Evolutionary conservation across 139 green algal genomes (phyloP), one percentile per base, ranked within the genome.

Genomic region (Chlamydomonas sphaeroides): DNA sequence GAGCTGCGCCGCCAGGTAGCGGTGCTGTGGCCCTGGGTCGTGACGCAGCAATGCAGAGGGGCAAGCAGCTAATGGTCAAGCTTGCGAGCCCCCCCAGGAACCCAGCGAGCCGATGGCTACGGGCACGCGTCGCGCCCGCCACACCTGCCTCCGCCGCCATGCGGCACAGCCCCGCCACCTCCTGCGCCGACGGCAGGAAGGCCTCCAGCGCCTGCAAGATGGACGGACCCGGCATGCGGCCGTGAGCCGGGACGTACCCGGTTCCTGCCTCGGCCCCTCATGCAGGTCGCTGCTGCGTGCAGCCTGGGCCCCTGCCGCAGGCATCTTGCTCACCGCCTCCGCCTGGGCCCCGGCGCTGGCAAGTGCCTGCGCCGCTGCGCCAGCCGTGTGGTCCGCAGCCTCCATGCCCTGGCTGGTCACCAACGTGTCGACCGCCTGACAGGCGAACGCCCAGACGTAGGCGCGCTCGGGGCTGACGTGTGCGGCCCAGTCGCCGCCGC

Each of bases 291-390:
- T n/a, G n/a, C n/a, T n/a, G n/a, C n/a, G n/a, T n/a, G 45, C 51
- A 61, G 51, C 51, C 4, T 4, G 5, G 26, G 57, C 57, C 26
- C 57, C 57, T 36, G 28, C 15, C 3, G 7, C 30, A 67, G 30
- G n/a, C 10, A n/a, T 39, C 18, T 3, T n/a, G 23, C 75, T 65
- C 26, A 72, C 75, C 75, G 21, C 41, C 75, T 82, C 75, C 5
- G 61, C 62, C 33, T 82, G 62, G 11, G 75, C 75, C 0, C 42
- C 62, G 0, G 75, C 62, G 75, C 75, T 82, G 36, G 75, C 75
- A 42, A 73, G 42, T 42, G 26, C 42, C 28, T 82, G 42, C 20
- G 62, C 75, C 75, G 65, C 42, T 17, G n/a, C 48, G 11, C 56
- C 75, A 14, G 32, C 61, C 62, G 69, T 30, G 42, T 17, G 38